Base-by-base conservation (phyloP, 768 basidiomycete genomes). In the Tremella yokohamensis region DNA sequence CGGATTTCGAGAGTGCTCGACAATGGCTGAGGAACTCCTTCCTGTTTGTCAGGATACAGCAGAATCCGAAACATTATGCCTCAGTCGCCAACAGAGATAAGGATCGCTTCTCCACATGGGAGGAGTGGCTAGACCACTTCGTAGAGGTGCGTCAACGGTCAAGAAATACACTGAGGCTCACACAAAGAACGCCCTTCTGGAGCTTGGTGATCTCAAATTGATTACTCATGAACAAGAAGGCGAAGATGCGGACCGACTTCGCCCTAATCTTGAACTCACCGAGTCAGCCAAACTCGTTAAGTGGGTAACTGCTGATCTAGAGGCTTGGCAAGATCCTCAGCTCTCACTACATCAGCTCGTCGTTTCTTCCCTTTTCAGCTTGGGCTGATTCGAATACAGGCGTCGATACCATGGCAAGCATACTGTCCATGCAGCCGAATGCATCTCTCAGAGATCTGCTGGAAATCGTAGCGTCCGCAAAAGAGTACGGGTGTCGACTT, bases 21-120 rank as follows among this genome's bases (percentile, higher is more conserved):
- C 78, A 81, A 15, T 99, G 96, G 96, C 68, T 77, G 1, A 65
- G 61, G 55, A 84, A 82, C 54, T 89, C 93, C 0, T 99, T 97
- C 76, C 78, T 99, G 13, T 94, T 83, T 69, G 86, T 87, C 52
- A 82, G 96, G 19, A 84, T 99, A 56, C 83, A 85, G 63, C 84
- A 85, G 74, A 97, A 99, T 69, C 89, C 92, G 0, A 70, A 72
- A 8, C 82, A 87, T 69, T 99, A 98, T 69, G 79, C 83, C 8
- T 77, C 87, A 19, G 82, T 80, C 15, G 51, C 50, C 22, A 54
- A 20, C 4, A 48, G 37, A 39, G 65, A 49, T 20, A 84, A 85
- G 70, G 76, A 78, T 13, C 78, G 80, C 4, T 77, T 78, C 22
- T 82, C 84, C 64, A 81, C 83, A 1, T 89, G 88, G 86, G 81